Conservation (phyloP, 2,329 filamentous ascomycete species). For the Colletotrichum somersetense region DNA sequence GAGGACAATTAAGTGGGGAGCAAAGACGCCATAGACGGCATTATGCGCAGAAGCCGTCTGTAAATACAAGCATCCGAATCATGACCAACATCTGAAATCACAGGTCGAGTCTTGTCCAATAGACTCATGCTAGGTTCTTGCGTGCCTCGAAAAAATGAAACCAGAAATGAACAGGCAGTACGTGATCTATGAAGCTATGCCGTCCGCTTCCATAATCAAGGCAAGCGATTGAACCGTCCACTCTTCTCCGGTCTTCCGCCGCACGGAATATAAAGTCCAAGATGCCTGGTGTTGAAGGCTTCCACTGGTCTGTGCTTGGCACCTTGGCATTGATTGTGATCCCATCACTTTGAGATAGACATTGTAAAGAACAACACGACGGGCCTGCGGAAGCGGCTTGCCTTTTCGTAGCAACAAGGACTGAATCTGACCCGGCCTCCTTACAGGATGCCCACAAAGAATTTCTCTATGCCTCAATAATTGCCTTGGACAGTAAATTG, state of each 20-base stretch:
- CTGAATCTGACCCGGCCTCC: background rate
- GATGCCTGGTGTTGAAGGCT: too few species aligned
- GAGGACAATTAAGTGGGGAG: constrained; percentile 47
- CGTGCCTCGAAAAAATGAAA: too few species aligned
- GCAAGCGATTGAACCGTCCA: background rate
- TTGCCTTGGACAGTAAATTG: background rate
- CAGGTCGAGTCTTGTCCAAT: background rate
- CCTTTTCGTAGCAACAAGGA: background rate
- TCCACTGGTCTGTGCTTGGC: background rate
- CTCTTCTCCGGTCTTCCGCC: background rate
- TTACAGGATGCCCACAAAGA: background rate
- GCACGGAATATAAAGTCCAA: background rate
- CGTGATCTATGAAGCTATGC: background rate
- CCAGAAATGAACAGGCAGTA: background rate
- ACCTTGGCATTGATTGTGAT: background rate
- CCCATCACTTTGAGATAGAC: background rate
- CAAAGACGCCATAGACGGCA: constrained; percentile 7
- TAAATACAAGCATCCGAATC: background rate
- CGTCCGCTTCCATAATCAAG: background rate
- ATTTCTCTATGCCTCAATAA: background rate
- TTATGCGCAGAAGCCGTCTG: background rate
- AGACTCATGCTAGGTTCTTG: background rate
- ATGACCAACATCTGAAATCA: background rate
- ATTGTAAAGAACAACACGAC: background rate
- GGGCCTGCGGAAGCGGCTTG: background rate